Conservation (phyloP, 371 early-diverging fungal genomes). For the Mortierella sp. region DNA sequence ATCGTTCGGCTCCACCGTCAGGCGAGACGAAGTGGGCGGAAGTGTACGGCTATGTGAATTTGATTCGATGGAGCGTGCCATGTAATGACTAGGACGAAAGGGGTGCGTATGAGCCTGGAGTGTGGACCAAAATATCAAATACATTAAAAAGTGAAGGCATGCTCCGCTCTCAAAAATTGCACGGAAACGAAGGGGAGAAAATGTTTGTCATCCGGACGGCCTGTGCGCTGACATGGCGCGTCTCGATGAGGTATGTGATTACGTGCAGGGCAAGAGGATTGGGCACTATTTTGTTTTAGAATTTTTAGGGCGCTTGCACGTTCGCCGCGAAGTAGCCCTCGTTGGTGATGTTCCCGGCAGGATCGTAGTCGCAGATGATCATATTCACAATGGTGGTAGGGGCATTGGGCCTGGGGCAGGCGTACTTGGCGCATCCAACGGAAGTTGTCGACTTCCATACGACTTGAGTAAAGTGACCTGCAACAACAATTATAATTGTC, state of each 20-base stretch:
- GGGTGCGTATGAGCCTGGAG: too few relatives aligned
- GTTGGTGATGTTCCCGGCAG: too few relatives aligned
- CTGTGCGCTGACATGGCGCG: too few relatives aligned
- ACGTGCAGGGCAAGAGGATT: too few relatives aligned
- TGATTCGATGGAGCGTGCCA: not conserved
- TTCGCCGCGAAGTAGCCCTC: too few relatives aligned
- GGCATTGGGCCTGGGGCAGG: slow-evolving; percentile 56
- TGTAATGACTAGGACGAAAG: not conserved
- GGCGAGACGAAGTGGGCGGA: slow-evolving; percentile 2
- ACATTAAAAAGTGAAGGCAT: not conserved
- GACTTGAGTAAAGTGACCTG: slow-evolving; percentile 62
- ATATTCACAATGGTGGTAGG: slow-evolving; percentile 20
- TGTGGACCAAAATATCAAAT: too few relatives aligned
- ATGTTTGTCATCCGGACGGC: slow-evolving; percentile 6
- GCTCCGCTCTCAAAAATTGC: not conserved
- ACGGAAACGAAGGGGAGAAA: slow-evolving; percentile 8
- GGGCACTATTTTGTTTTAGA: too few relatives aligned
- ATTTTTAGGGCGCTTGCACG: too few relatives aligned
- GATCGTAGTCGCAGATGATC: too few relatives aligned
- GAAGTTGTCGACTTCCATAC: slow-evolving; percentile 61
- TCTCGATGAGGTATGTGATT: too few relatives aligned
- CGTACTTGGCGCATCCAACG: slow-evolving; percentile 62
- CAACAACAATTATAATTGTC: too few relatives aligned
- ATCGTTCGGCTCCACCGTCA: slow-evolving; percentile 30
- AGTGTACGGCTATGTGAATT: too few relatives aligned